A percentile compares a stretch with the other conserved stretches of the same genome.
Conservation (phyloP, 2,329 filamentous ascomycete species). For the Aspergillus brunneoviolaceus region DNA sequence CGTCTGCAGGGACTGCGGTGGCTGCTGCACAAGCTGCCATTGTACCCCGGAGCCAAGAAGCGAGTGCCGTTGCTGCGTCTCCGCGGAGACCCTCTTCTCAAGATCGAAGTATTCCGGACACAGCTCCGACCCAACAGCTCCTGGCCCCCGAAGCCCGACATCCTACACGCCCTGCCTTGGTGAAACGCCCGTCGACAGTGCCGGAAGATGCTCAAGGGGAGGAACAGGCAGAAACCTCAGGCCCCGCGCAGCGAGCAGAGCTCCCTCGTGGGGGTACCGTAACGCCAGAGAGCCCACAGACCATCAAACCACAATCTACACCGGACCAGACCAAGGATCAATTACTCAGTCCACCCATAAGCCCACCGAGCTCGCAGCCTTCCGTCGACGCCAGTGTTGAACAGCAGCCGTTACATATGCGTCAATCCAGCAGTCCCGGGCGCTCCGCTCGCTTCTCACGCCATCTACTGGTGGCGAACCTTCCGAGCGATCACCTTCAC, state of each 20-base stretch:
- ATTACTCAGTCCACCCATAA: constrained; percentile 18
- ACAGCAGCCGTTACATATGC: constrained; percentile 22
- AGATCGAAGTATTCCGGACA: neutral
- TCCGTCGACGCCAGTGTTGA: constrained; percentile 17
- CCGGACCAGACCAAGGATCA: constrained; percentile 12
- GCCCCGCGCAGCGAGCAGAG: neutral
- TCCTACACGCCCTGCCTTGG: neutral
- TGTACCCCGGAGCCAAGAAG: constrained; percentile 15
- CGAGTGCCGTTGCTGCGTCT: neutral
- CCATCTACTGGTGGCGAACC: constrained; percentile 49
- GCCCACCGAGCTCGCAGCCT: constrained; percentile 22
- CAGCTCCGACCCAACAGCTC: constrained; percentile 1
- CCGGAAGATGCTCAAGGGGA: constrained; percentile 45
- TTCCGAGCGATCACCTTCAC: constrained; percentile 50
- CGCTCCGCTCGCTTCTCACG: constrained; percentile 59
- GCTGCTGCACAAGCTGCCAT: constrained; percentile 31
- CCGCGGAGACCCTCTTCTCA: neutral
- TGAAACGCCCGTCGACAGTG: constrained; percentile 42
- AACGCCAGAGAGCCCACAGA: constrained; percentile 9
- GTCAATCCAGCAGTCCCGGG: constrained; percentile 51
- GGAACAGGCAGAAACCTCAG: constrained; percentile 27
- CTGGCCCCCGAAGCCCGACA: constrained; percentile 1
- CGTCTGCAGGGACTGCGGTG: constrained; percentile 30
- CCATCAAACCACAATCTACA: constrained; percentile 13
- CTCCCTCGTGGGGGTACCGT: neutral